Conservation (phyloP, 495 filamentous ascomycete genomes). For the Penicillium bialowiezense region DNA sequence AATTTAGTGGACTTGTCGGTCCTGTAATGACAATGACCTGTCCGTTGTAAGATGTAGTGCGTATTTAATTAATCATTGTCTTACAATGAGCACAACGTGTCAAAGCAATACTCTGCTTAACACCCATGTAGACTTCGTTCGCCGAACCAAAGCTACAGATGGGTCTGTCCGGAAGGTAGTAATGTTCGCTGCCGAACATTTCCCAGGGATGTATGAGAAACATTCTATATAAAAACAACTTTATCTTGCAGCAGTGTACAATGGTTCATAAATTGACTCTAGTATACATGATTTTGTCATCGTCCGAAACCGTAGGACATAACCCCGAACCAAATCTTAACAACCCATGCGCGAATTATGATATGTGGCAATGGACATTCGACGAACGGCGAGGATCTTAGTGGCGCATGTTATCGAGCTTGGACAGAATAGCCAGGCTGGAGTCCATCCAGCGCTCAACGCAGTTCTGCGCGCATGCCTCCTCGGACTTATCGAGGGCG, state of each 20-base stretch:
- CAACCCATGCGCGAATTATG: neutral
- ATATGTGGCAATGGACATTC: neutral
- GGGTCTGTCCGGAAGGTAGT: too few species aligned
- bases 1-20: slow-evolving; percentile 11
- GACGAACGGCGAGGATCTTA: slow-evolving; percentile 9
- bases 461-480: slow-evolving; percentile 82
- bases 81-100: too few species aligned
- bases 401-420: slow-evolving; percentile 65
- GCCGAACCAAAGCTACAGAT: too few species aligned
- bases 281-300: slow-evolving; percentile 21
- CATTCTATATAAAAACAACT: too few species aligned
- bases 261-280: slow-evolving; percentile 23
- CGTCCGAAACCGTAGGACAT: neutral
- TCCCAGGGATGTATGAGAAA: too few species aligned
- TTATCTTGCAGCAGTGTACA: neutral
- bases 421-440: slow-evolving; percentile 73
- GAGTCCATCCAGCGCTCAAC: slow-evolving; percentile 91
- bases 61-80: too few species aligned
- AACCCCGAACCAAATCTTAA: neutral
- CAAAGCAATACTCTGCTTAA: too few species aligned
- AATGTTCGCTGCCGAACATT: too few species aligned
- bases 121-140: too few species aligned
- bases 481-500: slow-evolving; percentile 70
- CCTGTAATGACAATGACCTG: slow-evolving; percentile 5
- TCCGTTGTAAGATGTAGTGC: neutral